Base-by-base conservation (phyloP, 164 flowering plant species). In the Nymphaea colorata region DNA sequence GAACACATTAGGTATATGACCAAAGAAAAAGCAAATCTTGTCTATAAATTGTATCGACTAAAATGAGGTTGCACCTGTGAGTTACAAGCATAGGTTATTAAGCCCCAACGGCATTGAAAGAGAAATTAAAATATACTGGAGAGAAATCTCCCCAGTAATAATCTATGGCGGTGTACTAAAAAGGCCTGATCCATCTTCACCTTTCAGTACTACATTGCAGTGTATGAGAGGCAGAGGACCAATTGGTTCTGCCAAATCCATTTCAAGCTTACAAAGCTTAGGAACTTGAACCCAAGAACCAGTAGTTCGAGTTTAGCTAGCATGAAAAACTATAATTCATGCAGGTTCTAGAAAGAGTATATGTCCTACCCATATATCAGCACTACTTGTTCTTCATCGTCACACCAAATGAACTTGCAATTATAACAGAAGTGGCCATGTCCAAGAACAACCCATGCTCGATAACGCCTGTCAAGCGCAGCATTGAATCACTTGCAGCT, bases 381-480 rank as follows among this genome's bases (percentile, higher is more conserved):
- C 8, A 15, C 14, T 43, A 70, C 76, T 85, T 89, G 63, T 83
- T 72, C 85, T 79, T 86, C 76, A 88, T 74, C 3, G 76, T 77
- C 12, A 91, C 74, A 1, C 96, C 98, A 17, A 75, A 68, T 71
- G 80, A 80, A 5, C 96, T 89, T 3, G 98, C 98, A 64, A 91
- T 82, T 65, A 93, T 88, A 53, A 89, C 80, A 57, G 90, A 81
- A n/a, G 96, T 88, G 0, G 98, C 97, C 96, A 94, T 85, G 42
- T 81, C 91, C 59, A 94, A 75, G 78, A 94, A 94, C 97, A 94
- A 85, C n/a, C 98, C 98, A 69, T 94, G 98, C 82, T 94, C 98
- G 42, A 90, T 96, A 55, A 94, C 95, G 3, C 98, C 95, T 0
- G 90, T 75, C 42, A 89, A 77, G 73, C 89, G 69, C 82, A 86